These are phyloP conservation scores for Protostelium mycophagum DNA, from an alignment of 78 protist genomes.

Conservation along the genomic window DNA sequence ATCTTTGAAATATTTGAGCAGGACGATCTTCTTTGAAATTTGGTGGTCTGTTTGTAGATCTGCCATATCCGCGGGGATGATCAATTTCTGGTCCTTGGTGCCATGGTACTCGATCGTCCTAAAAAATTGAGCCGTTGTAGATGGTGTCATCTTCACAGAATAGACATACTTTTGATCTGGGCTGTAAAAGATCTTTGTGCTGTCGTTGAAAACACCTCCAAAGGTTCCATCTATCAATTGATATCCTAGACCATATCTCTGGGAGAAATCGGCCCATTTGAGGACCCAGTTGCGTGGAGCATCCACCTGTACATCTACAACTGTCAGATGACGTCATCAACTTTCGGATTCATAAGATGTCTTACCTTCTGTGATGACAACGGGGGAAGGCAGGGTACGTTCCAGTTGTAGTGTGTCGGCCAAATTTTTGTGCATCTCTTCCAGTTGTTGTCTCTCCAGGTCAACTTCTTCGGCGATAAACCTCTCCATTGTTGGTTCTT, in stretches of 20 bases:
- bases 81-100: conserved; percentile 10
- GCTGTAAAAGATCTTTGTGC: background rate
- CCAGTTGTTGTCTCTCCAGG: background rate
- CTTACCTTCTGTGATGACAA: background rate
- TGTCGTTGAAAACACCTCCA: conserved; percentile 93
- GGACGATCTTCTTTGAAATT: conserved; percentile 74
- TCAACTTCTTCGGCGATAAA: background rate
- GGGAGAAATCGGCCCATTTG: conserved; percentile 79
- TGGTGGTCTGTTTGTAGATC: conserved; percentile 14
- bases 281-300: conserved; percentile 18
- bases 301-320: background rate
- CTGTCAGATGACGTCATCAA: background rate
- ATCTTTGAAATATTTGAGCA: conserved; percentile 72
- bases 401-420: background rate
- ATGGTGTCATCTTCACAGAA: background rate
- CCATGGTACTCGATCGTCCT: background rate
- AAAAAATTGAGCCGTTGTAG: too few species aligned
- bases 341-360: background rate
- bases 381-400: too few species aligned
- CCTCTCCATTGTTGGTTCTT: background rate
- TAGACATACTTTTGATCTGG: background rate
- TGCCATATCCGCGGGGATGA: conserved; percentile 3
- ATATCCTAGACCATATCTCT: conserved; percentile 94
- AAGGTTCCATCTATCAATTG: conserved; percentile 56
- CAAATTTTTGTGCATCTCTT: background rate